These are phyloP conservation scores for Pezicula radicicola DNA, from an alignment of 2,329 filamentous ascomycete genomes.

Conservation along the genomic window DNA sequence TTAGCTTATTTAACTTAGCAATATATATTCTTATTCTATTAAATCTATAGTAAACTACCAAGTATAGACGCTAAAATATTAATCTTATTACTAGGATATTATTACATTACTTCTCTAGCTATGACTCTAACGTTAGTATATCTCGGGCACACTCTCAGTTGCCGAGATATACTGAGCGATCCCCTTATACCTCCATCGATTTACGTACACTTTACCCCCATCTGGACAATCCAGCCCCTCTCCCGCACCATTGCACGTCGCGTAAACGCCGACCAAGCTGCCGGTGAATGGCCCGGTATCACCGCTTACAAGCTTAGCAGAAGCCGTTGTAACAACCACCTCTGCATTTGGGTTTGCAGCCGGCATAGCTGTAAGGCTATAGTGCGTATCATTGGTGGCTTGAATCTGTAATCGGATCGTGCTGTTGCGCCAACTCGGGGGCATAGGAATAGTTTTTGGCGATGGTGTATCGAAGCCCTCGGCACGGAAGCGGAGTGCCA, in stretches of 20 bases:
- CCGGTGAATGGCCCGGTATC: slow-evolving; percentile 29
- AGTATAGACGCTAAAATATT: too few relatives aligned
- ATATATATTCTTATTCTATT: too few relatives aligned
- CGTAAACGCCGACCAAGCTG: slow-evolving; percentile 31
- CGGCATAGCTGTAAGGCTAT: slow-evolving; percentile 1
- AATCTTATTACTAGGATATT: too few relatives aligned
- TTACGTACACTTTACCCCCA: slow-evolving; percentile 28
- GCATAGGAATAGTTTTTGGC: background rate
- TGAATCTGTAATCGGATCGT: background rate
- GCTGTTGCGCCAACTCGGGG: background rate
- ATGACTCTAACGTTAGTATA: too few relatives aligned
- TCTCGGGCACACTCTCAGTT: too few relatives aligned
- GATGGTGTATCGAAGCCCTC: background rate
- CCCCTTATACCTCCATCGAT: slow-evolving; percentile 4
- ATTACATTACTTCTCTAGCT: too few relatives aligned
- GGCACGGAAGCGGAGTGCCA: slow-evolving; percentile 2
- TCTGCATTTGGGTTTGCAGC: background rate
- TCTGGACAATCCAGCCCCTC: slow-evolving; percentile 22
- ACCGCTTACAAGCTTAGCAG: slow-evolving; percentile 1
- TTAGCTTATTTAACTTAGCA: too few relatives aligned
- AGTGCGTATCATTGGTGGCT: background rate
- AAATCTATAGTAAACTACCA: too few relatives aligned
- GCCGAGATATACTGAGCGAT: slow-evolving; percentile 1
- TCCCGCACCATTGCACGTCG: slow-evolving; percentile 34
- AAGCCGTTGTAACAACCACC: background rate